Evolutionary conservation across 306 rosid species (phyloP).

Genomic region (Inga laurina): DNA sequence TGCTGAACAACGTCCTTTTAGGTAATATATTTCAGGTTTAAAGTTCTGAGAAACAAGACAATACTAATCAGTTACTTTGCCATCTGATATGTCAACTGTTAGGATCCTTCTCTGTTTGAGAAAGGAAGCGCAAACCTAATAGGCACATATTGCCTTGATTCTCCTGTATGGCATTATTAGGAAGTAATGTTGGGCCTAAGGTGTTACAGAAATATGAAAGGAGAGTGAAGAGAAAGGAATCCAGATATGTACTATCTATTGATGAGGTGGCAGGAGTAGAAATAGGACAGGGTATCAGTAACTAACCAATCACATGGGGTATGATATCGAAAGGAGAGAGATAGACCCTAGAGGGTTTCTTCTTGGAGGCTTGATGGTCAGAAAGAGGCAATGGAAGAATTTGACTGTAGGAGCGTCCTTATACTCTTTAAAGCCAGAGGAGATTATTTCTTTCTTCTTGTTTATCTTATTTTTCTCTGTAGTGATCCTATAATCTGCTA

Average conservation of each 20-base stretch:
- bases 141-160: background rate
- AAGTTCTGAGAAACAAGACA: slow-evolving; percentile 23
- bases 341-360: background rate
- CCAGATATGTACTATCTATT: background rate
- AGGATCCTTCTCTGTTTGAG: slow-evolving; percentile 14
- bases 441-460: background rate
- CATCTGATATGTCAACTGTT: slow-evolving; percentile 25
- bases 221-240: background rate
- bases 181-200: background rate
- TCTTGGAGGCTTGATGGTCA: background rate
- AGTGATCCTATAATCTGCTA: background rate
- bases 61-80: background rate
- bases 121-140: background rate
- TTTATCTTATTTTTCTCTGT: background rate
- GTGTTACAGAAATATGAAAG: background rate
- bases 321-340: background rate
- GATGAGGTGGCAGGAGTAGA: background rate
- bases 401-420: background rate
- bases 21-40: slow-evolving; percentile 46
- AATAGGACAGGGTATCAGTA: background rate
- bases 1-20: slow-evolving; percentile 87
- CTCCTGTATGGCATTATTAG: background rate
- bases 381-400: background rate
- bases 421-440: background rate
- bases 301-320: background rate